phyloP scores from a whole-genome alignment of 148 eudicot species.

The Fallopia convolvulus region DNA sequence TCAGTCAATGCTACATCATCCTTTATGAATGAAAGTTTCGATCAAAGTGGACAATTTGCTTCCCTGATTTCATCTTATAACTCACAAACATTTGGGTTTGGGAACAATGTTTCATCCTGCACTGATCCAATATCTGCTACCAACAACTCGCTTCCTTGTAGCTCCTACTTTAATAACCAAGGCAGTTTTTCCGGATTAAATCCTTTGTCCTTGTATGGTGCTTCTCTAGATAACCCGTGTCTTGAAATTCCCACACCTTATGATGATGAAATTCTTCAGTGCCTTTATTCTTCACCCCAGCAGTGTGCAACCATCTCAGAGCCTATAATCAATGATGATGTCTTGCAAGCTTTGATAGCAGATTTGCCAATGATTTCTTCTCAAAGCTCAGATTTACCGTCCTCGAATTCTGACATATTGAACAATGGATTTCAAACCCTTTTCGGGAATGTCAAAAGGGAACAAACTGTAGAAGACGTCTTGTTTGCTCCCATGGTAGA shows the following conservation, averaged over 20 bases:
- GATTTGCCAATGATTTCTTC: conserved; percentile 24
- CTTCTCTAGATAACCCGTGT: neutral
- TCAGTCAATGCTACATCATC: conserved; percentile 29
- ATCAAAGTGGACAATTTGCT: conserved; percentile 23
- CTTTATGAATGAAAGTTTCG: conserved; percentile 21
- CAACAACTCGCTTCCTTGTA: neutral
- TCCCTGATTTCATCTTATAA: conserved; percentile 30
- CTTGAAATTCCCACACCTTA: conserved; percentile 18
- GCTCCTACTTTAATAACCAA: neutral
- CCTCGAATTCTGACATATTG: conserved; percentile 16
- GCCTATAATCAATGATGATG: conserved; percentile 20
- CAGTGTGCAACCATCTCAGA: conserved; percentile 18
- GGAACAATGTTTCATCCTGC: neutral
- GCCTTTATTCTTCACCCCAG: conserved; percentile 29
- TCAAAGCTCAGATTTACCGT: conserved; percentile 25
- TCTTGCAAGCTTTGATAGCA: conserved; percentile 20
- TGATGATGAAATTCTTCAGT: conserved; percentile 26
- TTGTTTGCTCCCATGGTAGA: conserved; percentile 17
- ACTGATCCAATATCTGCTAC: neutral
- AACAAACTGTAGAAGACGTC: conserved; percentile 22
- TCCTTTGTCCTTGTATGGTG: neutral
- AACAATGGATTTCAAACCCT: conserved; percentile 19
- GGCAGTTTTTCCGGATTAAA: neutral
- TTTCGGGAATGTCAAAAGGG: conserved; percentile 21
- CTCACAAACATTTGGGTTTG: neutral